Conservation (phyloP, 2,329 filamentous ascomycete species). For the Mycogone perniciosa region DNA sequence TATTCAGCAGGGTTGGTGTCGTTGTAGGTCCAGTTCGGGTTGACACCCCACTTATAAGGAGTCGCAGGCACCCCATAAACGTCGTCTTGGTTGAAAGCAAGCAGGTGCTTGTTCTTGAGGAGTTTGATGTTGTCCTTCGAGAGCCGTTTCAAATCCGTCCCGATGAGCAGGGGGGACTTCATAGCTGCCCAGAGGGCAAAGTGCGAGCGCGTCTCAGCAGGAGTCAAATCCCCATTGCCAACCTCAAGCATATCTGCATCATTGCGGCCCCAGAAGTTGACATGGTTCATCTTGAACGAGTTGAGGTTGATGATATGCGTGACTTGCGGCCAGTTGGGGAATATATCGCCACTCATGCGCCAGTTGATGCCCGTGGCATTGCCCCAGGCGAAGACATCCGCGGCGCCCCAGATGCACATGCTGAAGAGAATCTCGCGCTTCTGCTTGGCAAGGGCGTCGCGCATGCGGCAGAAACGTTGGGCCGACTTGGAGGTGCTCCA, state of each 20-base stretch:
- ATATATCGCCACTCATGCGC: slow-evolving; percentile 40
- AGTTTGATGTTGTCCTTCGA: slow-evolving; percentile 31
- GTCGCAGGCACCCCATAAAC: slow-evolving; percentile 34
- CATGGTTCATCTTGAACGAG: slow-evolving; percentile 37
- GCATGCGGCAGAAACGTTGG: slow-evolving; percentile 43
- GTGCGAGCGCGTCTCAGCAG: slow-evolving; percentile 41
- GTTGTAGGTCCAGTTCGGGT: slow-evolving; percentile 45
- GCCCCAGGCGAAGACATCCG: slow-evolving; percentile 44
- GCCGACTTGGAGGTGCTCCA: slow-evolving; percentile 25
- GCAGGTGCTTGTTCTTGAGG: slow-evolving; percentile 34
- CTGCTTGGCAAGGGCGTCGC: slow-evolving; percentile 41
- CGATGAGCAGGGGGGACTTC: slow-evolving; percentile 45
- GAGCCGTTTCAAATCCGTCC: slow-evolving; percentile 34
- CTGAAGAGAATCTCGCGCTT: slow-evolving; percentile 43
- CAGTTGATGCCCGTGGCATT: slow-evolving; percentile 41
- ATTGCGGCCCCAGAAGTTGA: slow-evolving; percentile 43
- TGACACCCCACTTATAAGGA: slow-evolving; percentile 44
- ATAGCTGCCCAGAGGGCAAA: slow-evolving; percentile 47
- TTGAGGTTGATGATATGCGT: slow-evolving; percentile 41
- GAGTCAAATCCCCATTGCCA: slow-evolving; percentile 41
- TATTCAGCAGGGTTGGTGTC: slow-evolving; percentile 41
- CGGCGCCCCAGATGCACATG: slow-evolving; percentile 49
- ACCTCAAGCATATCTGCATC: slow-evolving; percentile 48
- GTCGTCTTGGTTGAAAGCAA: slow-evolving; percentile 42
- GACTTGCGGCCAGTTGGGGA: slow-evolving; percentile 29